Evolutionary conservation across 129 eudicot genomes (phyloP).

Genomic region (Arctium minus): DNA sequence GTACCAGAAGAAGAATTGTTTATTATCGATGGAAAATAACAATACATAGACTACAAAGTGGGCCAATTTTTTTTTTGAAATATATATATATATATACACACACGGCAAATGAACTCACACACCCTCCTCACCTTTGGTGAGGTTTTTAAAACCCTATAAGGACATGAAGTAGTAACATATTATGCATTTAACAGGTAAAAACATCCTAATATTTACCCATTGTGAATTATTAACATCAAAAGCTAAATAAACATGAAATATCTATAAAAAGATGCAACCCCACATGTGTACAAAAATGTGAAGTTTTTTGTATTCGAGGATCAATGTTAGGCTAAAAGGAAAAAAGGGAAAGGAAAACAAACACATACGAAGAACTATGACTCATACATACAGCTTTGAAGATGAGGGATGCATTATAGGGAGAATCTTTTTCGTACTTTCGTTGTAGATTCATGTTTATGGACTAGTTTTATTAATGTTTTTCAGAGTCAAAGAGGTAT

Average conservation of each 20-base stretch:
- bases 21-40: no score
- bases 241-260: not conserved
- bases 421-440: not conserved
- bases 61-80: no score
- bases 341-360: not conserved
- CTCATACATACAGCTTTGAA: not conserved
- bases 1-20: no score
- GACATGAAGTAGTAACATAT: not conserved
- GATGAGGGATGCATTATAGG: not conserved
- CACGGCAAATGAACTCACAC: not conserved
- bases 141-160: not conserved
- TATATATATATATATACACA: no score
- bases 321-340: not conserved
- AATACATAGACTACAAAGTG: no score
- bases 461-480: slow-evolving; percentile 1
- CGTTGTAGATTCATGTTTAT: not conserved
- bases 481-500: slow-evolving; percentile 66
- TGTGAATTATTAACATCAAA: not conserved
- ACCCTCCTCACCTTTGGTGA: not conserved
- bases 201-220: not conserved
- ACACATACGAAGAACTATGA: not conserved
- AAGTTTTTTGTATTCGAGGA: not conserved
- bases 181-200: not conserved
- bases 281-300: not conserved
- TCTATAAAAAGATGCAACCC: not conserved